phyloP scores from a whole-genome alignment of 371 early-diverging fungal genomes.

The Amoeboaphelidium protococcarum region DNA sequence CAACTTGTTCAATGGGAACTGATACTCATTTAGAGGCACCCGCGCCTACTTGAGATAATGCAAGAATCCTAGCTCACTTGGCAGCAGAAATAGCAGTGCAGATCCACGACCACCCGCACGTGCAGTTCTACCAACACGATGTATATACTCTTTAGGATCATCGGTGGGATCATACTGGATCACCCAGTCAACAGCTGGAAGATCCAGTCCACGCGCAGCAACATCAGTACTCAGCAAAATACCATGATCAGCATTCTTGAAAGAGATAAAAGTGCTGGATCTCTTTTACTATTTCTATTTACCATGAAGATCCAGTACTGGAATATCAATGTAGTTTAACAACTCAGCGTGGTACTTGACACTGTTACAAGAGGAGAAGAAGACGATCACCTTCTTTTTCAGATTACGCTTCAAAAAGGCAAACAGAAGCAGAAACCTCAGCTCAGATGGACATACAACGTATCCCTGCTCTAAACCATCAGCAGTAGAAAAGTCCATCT shows the following conservation, averaged over 20 bases:
- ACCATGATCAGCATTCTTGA: slow-evolving; percentile 62
- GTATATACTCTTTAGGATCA: slow-evolving; percentile 89
- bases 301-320: slow-evolving; percentile 80
- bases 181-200: slow-evolving; percentile 92
- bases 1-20: slow-evolving; percentile 76
- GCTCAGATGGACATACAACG: slow-evolving; percentile 66
- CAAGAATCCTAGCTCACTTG: slow-evolving; percentile 81
- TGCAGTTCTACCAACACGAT: slow-evolving; percentile 95
- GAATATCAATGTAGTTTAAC: slow-evolving; percentile 85
- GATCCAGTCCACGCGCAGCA: slow-evolving; percentile 94
- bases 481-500: slow-evolving; percentile 67
- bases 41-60: slow-evolving; percentile 89
- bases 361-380: slow-evolving; percentile 78
- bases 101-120: slow-evolving; percentile 75
- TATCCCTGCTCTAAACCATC: slow-evolving; percentile 88
- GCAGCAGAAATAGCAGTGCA: slow-evolving; percentile 77
- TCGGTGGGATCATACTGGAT: slow-evolving; percentile 97
- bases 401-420: slow-evolving; percentile 79
- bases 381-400: slow-evolving; percentile 79
- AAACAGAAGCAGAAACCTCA: slow-evolving; percentile 69
- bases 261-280: slow-evolving; percentile 85
- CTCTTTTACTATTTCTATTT: slow-evolving; percentile 86
- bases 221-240: slow-evolving; percentile 92
- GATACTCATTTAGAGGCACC: slow-evolving; percentile 90
- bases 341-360: slow-evolving; percentile 87